phyloP scores from a whole-genome alignment of 306 rosid genomes.

The Pterocarpus macrocarpus region DNA sequence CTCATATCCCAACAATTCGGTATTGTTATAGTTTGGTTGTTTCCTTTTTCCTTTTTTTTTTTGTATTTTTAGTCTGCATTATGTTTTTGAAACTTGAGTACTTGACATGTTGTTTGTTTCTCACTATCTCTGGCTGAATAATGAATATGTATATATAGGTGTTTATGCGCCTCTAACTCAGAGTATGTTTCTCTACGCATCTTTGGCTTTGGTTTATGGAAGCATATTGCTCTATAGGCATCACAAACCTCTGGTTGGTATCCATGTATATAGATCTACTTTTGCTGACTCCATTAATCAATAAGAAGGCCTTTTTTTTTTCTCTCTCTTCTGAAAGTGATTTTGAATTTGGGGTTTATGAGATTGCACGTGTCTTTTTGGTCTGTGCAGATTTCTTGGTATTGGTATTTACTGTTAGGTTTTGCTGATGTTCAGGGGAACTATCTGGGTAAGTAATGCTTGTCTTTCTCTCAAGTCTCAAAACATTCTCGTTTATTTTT shows the following conservation, averaged over 20 bases:
- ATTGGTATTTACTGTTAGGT: slow-evolving; percentile 74
- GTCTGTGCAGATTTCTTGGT: slow-evolving; percentile 72
- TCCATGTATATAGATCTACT: background rate
- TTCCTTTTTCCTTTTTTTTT: background rate
- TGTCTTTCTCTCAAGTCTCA: background rate
- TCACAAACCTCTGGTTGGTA: slow-evolving; percentile 64
- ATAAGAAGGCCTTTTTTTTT: background rate
- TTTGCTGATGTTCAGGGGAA: slow-evolving; percentile 78
- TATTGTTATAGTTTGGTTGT: slow-evolving; percentile 38
- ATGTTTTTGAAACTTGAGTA: background rate
- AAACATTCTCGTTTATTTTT: background rate
- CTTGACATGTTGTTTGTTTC: background rate
- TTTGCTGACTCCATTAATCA: background rate
- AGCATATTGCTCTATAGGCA: slow-evolving; percentile 65
- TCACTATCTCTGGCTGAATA: background rate
- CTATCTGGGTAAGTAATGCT: slow-evolving; percentile 60
- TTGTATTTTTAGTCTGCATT: background rate
- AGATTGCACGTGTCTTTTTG: slow-evolving; percentile 1
- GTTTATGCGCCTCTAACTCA: slow-evolving; percentile 70
- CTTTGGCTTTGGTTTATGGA: slow-evolving; percentile 68
- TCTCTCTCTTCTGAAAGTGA: background rate
- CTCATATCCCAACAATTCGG: slow-evolving; percentile 62
- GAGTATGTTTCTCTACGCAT: slow-evolving; percentile 55
- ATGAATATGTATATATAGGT: slow-evolving; percentile 49
- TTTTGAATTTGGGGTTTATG: slow-evolving; percentile 32